Conservation (phyloP, 495 filamentous ascomycete genomes). For the Hypomontagnella submonticulosa region DNA sequence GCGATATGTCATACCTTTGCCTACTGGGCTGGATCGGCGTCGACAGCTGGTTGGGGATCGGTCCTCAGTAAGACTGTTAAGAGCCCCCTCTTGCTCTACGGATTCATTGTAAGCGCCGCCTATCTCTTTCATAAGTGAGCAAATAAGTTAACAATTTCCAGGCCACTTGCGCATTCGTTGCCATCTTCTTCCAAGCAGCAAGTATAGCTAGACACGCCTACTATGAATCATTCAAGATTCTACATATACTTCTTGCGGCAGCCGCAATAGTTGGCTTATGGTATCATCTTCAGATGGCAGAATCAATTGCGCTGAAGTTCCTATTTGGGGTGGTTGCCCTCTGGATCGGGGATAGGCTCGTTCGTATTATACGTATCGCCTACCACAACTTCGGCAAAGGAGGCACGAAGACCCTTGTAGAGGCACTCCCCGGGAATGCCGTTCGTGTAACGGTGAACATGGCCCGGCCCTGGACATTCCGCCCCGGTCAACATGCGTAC, state of each 20-base stretch:
- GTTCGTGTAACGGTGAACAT: slow-evolving; percentile 78
- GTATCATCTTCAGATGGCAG: slow-evolving; percentile 71
- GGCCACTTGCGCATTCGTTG: slow-evolving; percentile 68
- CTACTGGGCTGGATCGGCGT: slow-evolving; percentile 66
- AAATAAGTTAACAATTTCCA: slow-evolving; percentile 46
- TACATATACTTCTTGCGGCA: slow-evolving; percentile 77
- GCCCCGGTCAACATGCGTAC: slow-evolving; percentile 82
- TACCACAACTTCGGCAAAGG: slow-evolving; percentile 77
- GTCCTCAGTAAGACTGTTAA: slow-evolving; percentile 52
- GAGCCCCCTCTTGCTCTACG: slow-evolving; percentile 58
- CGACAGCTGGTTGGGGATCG: slow-evolving; percentile 57
- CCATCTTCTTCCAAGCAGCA: slow-evolving; percentile 75
- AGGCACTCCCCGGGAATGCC: slow-evolving; percentile 73
- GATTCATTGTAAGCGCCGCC: slow-evolving; percentile 63
- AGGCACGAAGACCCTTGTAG: slow-evolving; percentile 67
- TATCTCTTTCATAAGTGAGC: not conserved
- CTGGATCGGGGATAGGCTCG: slow-evolving; percentile 72
- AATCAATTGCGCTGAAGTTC: slow-evolving; percentile 71
- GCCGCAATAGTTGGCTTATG: slow-evolving; percentile 74
- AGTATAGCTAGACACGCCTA: slow-evolving; percentile 87
- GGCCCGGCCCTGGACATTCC: slow-evolving; percentile 77
- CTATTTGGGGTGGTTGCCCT: slow-evolving; percentile 67
- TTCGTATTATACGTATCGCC: slow-evolving; percentile 62
- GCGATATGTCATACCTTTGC: slow-evolving; percentile 76
- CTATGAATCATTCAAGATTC: slow-evolving; percentile 85